These are phyloP conservation scores for Suillus subluteus DNA, from an alignment of 768 basidiomycete genomes.

Conservation along the genomic window DNA sequence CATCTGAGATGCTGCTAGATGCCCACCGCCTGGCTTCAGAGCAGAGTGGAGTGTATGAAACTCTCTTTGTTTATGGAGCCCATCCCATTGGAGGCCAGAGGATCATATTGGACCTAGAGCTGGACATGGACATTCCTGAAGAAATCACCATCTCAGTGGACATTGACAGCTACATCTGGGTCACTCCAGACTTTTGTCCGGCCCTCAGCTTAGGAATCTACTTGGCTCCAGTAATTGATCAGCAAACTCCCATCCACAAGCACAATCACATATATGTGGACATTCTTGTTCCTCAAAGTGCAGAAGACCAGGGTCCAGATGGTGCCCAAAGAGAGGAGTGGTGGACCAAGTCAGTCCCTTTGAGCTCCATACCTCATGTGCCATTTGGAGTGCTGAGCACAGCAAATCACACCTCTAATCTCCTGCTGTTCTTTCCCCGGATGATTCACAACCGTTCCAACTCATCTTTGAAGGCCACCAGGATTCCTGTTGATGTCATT, in stretches of 20 bases:
- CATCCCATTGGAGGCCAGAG: too few species aligned
- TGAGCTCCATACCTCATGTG: conserved; percentile 14
- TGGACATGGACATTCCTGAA: background rate
- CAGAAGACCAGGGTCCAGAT: background rate
- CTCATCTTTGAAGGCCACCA: background rate
- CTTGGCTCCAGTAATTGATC: background rate
- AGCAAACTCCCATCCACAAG: conserved; percentile 1
- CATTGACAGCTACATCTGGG: conserved; percentile 26
- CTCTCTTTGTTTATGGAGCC: too few species aligned
- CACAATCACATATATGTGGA: conserved; percentile 23
- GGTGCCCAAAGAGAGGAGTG: background rate
- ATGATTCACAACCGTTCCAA: conserved; percentile 14
- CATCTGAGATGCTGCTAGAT: too few species aligned
- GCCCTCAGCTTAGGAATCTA: background rate
- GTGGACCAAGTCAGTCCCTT: conserved; percentile 14
- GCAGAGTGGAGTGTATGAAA: too few species aligned
- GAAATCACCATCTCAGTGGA: conserved; percentile 12
- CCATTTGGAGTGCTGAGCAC: conserved; percentile 7
- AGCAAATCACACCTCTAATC: background rate
- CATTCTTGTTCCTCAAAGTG: conserved; percentile 16
- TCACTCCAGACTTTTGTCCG: background rate
- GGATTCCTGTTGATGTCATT: conserved; percentile 9
- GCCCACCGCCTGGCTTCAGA: too few species aligned
- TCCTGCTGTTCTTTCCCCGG: conserved; percentile 14
- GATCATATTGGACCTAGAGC: conserved; percentile 9